Base-by-base conservation (phyloP, 2,329 filamentous ascomycete genomes). In the Myriosclerotinia duriaeana region DNA sequence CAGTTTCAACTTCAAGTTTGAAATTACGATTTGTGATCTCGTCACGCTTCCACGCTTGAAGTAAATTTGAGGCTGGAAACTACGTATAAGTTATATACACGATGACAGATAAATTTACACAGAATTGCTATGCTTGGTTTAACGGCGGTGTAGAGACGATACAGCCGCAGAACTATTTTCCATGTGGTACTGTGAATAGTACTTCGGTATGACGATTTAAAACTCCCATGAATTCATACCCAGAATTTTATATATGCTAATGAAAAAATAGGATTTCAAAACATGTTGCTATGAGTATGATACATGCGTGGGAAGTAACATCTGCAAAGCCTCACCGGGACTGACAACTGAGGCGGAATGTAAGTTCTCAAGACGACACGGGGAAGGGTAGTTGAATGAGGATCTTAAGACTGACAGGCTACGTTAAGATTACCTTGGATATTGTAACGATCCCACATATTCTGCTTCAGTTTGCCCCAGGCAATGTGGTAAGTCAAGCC, bases 41-140 rank as follows among this genome's bases (percentile, higher is more conserved):
- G 17, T 59, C 26, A 46, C 40, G 17, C 46, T 34, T n/a, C 99
- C 71, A 93, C 94, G 5, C 82, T n/a, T 46, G 44, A n/a, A 20
- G 17, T 9, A 46, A n/a, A 5, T 9, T n/a, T 20, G 3, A 20
- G 1, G 78, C 89, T 91, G 20, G 83, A 90, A 78, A 66, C 20
- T 11, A 22, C 22, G 8, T 9, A 8, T 22, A 20, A 72, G 61
- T n/a, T 46, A 46, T n/a, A 38, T 36, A 34, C 17, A 55, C 6
- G 7, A 64, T 64, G 52, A 8, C 40, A 20, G 61, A 55, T 5
- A 55, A 36, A 54, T 64, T 64, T 34, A 64, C 30, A 15, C 40
- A 56, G 11, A 56, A 64, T 36, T 64, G 52, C 11, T 48, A 56
- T 20, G 52, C 52, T 15, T 55, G 22, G 30, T 36, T 56, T 17